Evolutionary conservation across 2,329 filamentous ascomycete species (phyloP).

Genomic region (Fusarium mexicanum): DNA sequence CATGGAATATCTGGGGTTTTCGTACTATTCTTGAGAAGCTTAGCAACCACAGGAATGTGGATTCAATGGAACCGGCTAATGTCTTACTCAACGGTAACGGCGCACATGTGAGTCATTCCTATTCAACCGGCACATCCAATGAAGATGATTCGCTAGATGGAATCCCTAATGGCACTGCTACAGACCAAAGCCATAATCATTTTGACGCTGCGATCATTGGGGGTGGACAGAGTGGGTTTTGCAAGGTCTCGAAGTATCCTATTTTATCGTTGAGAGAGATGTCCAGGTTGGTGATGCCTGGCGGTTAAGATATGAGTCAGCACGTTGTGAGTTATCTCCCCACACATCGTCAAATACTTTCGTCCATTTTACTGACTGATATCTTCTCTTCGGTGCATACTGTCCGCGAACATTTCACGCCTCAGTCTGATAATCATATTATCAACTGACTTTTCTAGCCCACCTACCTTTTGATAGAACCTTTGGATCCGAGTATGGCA

Average conservation of each 20-base stretch:
- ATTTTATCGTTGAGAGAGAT: neutral
- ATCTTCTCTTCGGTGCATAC: neutral
- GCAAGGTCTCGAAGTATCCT: neutral
- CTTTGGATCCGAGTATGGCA: neutral
- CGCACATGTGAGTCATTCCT: neutral
- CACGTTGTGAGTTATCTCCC: neutral
- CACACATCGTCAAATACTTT: neutral
- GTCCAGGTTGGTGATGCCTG: neutral
- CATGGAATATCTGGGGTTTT: neutral
- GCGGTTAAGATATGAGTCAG: neutral
- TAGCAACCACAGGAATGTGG: neutral
- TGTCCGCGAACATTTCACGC: neutral
- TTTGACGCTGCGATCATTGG: neutral
- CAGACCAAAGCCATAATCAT: neutral
- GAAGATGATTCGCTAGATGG: neutral
- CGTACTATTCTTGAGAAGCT: neutral
- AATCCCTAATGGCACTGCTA: neutral
- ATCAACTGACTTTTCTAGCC: neutral
- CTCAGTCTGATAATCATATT: neutral
- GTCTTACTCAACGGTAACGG: neutral
- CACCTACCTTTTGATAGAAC: neutral
- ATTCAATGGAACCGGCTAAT: neutral
- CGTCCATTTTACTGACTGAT: neutral
- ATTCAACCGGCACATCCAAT: neutral
- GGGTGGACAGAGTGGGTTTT: neutral